Conservation (phyloP, 1,139 yeast genomes). For the Candida mesenterica region DNA sequence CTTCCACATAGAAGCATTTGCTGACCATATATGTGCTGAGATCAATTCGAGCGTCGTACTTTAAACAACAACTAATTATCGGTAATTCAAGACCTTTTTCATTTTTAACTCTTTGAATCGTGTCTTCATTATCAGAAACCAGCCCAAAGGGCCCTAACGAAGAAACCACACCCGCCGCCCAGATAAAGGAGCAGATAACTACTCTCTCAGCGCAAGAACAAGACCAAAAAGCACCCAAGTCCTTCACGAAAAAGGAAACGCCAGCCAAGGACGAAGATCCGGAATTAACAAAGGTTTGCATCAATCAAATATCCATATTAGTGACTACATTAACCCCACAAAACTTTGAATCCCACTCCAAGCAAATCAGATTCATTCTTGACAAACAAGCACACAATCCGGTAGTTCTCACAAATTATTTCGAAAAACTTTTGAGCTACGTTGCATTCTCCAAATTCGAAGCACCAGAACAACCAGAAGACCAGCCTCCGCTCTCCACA, state of each 20-base stretch:
- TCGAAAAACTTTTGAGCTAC: slow-evolving; percentile 24
- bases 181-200: slow-evolving; percentile 2
- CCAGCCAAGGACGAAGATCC: slow-evolving; percentile 13
- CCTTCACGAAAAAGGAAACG: neutral
- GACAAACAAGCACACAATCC: slow-evolving; percentile 33
- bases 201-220: slow-evolving; percentile 1
- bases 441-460: slow-evolving; percentile 19
- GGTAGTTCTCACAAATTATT: slow-evolving; percentile 27
- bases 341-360: slow-evolving; percentile 39
- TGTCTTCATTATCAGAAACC: slow-evolving; percentile 28
- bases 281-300: slow-evolving; percentile 43
- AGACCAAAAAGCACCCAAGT: slow-evolving; percentile 4
- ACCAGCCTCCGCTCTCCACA: slow-evolving; percentile 6
- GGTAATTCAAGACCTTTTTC: neutral
- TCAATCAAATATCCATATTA: slow-evolving; percentile 55
- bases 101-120: slow-evolving; percentile 16
- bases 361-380: slow-evolving; percentile 50
- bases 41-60: neutral
- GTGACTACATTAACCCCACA: slow-evolving; percentile 41
- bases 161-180: slow-evolving; percentile 9
- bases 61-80: neutral
- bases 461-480: slow-evolving; percentile 9
- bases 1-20: neutral
- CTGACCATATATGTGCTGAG: neutral
- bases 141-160: slow-evolving; percentile 35